Percentiles rank a stretch among this genome's conserved stretches.
Evolutionary conservation across 176 grass and related monocot species (phyloP).

Genomic region (Saccharum officinarum): DNA sequence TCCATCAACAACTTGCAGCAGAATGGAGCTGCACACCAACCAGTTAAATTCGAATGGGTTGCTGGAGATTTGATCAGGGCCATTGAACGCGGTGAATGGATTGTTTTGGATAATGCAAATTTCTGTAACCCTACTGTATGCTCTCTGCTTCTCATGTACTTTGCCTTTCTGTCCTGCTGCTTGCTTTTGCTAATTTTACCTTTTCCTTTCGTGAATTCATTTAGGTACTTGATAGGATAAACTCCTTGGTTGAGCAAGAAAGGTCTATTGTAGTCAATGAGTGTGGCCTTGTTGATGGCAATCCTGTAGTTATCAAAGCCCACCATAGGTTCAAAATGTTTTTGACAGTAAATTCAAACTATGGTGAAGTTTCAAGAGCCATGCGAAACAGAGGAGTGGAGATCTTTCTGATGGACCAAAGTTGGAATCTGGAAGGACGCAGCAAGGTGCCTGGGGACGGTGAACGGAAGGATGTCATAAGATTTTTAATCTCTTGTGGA

Average conservation of each 20-base stretch:
- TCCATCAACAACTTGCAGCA: conserved; percentile 56
- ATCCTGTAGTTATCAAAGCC: conserved; percentile 63
- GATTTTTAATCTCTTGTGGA: conserved; percentile 74
- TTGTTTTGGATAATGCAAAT: conserved; percentile 96
- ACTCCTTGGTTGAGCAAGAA: conserved; percentile 94
- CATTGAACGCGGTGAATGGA: conserved; percentile 85
- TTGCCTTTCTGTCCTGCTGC: conserved; percentile 13
- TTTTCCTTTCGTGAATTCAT: conserved; percentile 27
- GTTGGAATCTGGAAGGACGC: conserved; percentile 28
- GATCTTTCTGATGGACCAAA: conserved; percentile 73
- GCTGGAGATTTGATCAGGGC: conserved; percentile 79
- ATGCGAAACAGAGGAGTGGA: conserved; percentile 94
- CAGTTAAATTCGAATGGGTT: conserved; percentile 90
- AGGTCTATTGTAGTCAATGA: conserved; percentile 84
- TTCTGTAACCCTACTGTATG: conserved; percentile 93
- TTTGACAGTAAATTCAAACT: conserved; percentile 81
- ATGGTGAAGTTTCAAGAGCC: conserved; percentile 94
- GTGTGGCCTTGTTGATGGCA: conserved; percentile 91
- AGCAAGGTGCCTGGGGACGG: conserved; percentile 25
- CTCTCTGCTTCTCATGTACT: conserved; percentile 21
- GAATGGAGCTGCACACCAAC: conserved; percentile 52
- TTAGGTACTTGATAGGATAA: conserved; percentile 95
- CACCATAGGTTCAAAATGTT: conserved; percentile 93
- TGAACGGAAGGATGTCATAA: conserved; percentile 54
- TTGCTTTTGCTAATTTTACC: conserved; percentile 33